Evolutionary conservation across 495 filamentous ascomycete species (phyloP), one percentile per base, ranked within the genome.

Genomic region (Platismatia glauca): DNA sequence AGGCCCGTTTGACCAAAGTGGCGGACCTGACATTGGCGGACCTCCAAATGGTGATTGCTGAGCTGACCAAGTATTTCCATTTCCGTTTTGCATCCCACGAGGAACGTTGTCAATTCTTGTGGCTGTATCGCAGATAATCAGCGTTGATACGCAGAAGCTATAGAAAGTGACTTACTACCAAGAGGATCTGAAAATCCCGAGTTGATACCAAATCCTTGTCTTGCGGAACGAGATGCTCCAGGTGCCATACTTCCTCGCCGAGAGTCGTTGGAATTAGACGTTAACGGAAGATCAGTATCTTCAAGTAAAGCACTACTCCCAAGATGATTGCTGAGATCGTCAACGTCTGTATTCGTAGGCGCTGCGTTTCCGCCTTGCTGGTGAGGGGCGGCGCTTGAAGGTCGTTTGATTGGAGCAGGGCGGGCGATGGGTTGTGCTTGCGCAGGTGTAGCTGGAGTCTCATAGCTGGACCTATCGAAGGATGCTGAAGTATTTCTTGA

Each of bases 241-340:
- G 59, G 66, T 22, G 66, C 68, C 48, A 67, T 61, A 58, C 69
- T 68, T 33, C 58, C 68, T 63, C 61, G 66, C 35, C 68, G 61
- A 22, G 69, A 71, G 74, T 58, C 70, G 76, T 72, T 57, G 72
- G 69, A n/a, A 41, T 74, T 74, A 15, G 76, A 73, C 22, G 77
- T 66, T 56, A 79, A 72, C 31, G 79, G 74, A 56, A 79, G 81
- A 62, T 90, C 84, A 22, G 78, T 81, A 70, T 95, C 91, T 67
- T 95, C 92, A 43, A 97, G 78, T n/a, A 98, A 77, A 12, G 92
- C 93, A 71, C 87, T 91, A 74, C 93, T 96, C 13, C 94, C 95
- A n/a, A 98, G 81, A 70, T 92, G 90, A 57, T 85, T 81, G 61
- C 84, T 89, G 53, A 95, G 76, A 59, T 91, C 84, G 60, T 96